Percentiles rank a stretch among this genome's conserved stretches.
These are phyloP conservation scores for Venturia effusa DNA, from an alignment of 2,329 filamentous ascomycete species.

Conservation along the genomic window DNA sequence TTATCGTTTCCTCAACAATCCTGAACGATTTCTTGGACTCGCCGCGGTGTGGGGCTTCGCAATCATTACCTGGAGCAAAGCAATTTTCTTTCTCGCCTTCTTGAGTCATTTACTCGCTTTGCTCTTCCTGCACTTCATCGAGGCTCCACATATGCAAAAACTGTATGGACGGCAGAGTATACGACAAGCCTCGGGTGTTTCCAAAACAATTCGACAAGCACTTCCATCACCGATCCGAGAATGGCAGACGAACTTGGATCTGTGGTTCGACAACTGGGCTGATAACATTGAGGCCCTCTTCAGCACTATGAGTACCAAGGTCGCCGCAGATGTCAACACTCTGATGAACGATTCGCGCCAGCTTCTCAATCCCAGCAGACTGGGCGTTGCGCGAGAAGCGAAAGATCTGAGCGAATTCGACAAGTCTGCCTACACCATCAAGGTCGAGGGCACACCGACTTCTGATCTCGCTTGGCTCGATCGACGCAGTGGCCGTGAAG, in stretches of 20 bases:
- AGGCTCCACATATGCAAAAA: conserved; percentile 97
- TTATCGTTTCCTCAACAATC: conserved; percentile 96
- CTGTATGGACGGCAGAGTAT: conserved; percentile 71
- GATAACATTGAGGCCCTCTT: conserved; percentile 88
- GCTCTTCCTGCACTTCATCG: conserved; percentile 82
- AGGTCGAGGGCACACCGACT: conserved; percentile 54
- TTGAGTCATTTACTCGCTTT: conserved; percentile 77
- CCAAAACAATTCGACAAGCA: conserved; percentile 80
- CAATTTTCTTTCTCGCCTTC: conserved; percentile 78
- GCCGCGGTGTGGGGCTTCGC: conserved; percentile 94
- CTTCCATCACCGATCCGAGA: conserved; percentile 73
- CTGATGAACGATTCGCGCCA: conserved; percentile 81
- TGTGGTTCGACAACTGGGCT: conserved; percentile 72
- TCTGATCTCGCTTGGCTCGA: conserved; percentile 42
- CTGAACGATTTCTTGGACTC: conserved; percentile 84
- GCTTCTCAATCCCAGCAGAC: conserved; percentile 76
- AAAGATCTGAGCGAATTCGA: conserved; percentile 72
- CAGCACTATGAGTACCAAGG: conserved; percentile 72
- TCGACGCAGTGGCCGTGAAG: conserved; percentile 61
- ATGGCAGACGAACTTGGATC: conserved; percentile 79
- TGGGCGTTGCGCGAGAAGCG: conserved; percentile 70
- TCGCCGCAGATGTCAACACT: conserved; percentile 74
- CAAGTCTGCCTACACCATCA: conserved; percentile 67
- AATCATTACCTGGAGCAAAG: conserved; percentile 79
- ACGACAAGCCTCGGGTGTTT: conserved; percentile 77